phyloP scores from a whole-genome alignment of 805 yeast genomes.

The Candida yuanshanica region DNA sequence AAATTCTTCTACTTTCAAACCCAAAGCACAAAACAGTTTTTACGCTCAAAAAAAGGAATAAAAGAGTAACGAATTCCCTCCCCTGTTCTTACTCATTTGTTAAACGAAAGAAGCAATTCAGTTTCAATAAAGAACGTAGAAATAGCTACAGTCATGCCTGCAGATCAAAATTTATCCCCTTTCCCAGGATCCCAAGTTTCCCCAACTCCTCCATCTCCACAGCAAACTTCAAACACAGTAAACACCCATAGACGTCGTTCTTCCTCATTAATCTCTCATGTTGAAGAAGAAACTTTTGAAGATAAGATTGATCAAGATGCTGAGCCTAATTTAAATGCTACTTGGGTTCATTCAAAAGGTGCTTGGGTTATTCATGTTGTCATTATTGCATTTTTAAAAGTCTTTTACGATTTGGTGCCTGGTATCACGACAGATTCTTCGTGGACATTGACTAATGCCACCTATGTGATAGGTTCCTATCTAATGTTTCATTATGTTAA shows the following conservation, averaged over 20 bases:
- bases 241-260: slow-evolving; percentile 59
- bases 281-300: slow-evolving; percentile 88
- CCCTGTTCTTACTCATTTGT: no score
- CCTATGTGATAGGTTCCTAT: slow-evolving; percentile 87
- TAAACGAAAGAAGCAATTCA: no score
- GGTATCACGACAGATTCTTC: slow-evolving; percentile 76
- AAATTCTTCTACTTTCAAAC: no score
- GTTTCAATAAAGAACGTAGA: neutral
- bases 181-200: neutral
- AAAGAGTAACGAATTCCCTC: no score
- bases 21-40: no score
- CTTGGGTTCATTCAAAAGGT: slow-evolving; percentile 94
- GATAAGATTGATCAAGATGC: slow-evolving; percentile 88
- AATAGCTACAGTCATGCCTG: neutral
- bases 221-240: slow-evolving; percentile 5
- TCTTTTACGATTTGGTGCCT: slow-evolving; percentile 75
- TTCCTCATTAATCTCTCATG: slow-evolving; percentile 84
- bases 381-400: slow-evolving; percentile 65
- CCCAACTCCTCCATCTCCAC: slow-evolving; percentile 13
- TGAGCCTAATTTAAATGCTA: slow-evolving; percentile 86
- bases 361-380: slow-evolving; percentile 95
- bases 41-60: no score
- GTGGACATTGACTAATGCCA: slow-evolving; percentile 90
- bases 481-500: slow-evolving; percentile 95
- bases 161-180: neutral